Base-by-base conservation (phyloP, 1,139 yeast species). In the Suhomyces anneliseae region DNA sequence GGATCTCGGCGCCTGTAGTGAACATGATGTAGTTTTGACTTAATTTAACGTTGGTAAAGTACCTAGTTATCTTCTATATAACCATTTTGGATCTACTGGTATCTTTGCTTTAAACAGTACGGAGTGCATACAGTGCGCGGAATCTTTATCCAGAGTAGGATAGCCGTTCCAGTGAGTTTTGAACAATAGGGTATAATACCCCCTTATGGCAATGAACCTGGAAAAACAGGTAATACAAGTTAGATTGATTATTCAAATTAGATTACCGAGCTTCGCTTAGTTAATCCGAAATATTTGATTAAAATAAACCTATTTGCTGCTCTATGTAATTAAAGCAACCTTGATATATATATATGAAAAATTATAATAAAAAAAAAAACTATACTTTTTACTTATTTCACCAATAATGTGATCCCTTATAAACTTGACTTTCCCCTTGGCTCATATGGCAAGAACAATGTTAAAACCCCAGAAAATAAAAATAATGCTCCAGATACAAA, bases 1-100 rank as follows among this genome's bases (percentile, higher is more conserved):
- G 65, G 54, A 90, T 85, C 44, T 82, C 82, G 15, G 83, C 74
- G 42, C 78, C 77, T 19, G 76, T 71, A 42, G 70, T 77, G 64
- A 86, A 81, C 24, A 81, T 53, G 83, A 79, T 81, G 24, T 19
- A 4, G 24, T 19, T 19, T 19, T 19, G 24, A 19, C 24, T 19
- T 19, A 19, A 19, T 19, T 19, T 19, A 19, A 19, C 24, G 24
- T 19, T 19, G 24, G 24, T 19, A 19, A 14, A 19, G 24, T 19
- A 19, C 24, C 3, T 19, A 4, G 24, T 19, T 19, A 19, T 2
- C 24, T 19, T 19, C 24, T 19, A 19, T 19, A 19, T 19, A 19
- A 19, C 24, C 24, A 19, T 19, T 19, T 19, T 19, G 24, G 24
- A 19, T 19, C 24, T 19, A 19, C 24, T 19, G 2, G 24, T 19